Evolutionary conservation across 1,139 yeast species (phyloP).

Genomic region (Zygosaccharomyces sapae): DNA sequence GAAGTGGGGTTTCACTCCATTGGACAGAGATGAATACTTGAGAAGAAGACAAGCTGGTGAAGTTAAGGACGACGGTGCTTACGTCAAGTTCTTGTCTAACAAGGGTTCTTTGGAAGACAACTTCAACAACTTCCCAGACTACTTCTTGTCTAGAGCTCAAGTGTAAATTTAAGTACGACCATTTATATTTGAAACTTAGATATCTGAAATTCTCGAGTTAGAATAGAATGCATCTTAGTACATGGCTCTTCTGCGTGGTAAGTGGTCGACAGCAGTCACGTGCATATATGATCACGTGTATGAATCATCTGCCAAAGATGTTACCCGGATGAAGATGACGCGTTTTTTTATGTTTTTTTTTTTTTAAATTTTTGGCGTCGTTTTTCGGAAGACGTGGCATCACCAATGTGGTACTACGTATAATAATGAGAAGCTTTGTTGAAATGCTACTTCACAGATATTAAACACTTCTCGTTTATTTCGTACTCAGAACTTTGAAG

Average conservation of each 20-base stretch:
- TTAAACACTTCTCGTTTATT: background rate
- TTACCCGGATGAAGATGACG: too few relatives aligned
- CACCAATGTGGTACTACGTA: background rate
- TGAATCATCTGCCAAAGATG: too few relatives aligned
- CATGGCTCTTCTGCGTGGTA: too few relatives aligned
- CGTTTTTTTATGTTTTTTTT: too few relatives aligned
- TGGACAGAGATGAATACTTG: slow-evolving; percentile 95
- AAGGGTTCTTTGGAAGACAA: slow-evolving; percentile 93
- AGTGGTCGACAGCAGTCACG: too few relatives aligned
- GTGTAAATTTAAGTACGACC: slow-evolving; percentile 8
- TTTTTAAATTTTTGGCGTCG: slow-evolving; percentile 1
- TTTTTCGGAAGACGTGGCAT: background rate
- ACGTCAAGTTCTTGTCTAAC: slow-evolving; percentile 95
- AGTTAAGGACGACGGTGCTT: slow-evolving; percentile 99
- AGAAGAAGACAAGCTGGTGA: slow-evolving; percentile 94
- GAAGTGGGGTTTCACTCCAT: slow-evolving; percentile 99
- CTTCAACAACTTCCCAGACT: slow-evolving; percentile 94
- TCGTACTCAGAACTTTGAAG: background rate
- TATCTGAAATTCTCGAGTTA: background rate
- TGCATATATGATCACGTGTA: too few relatives aligned
- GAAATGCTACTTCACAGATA: background rate
- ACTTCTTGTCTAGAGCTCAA: slow-evolving; percentile 49
- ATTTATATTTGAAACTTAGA: background rate
- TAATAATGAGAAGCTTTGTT: background rate
- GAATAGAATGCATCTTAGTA: background rate